Percentiles rank a stretch among this genome's conserved stretches.
phyloP scores from a whole-genome alignment of 1,284 basidiomycete species.

The Ceratobasidium theobromae region DNA sequence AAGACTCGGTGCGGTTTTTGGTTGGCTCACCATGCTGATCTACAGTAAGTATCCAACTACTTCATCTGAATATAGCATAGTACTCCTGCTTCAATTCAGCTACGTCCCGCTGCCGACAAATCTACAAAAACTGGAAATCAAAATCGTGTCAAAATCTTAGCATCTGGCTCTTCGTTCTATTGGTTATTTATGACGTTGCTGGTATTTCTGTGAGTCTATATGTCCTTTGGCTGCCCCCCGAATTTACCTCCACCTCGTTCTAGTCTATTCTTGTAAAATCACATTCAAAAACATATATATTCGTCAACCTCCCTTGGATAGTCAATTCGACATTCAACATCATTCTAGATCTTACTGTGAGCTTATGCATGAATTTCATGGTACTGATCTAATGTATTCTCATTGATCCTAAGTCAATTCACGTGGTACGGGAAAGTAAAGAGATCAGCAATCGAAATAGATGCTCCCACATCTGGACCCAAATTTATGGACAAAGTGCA shows the following conservation, averaged over 20 bases:
- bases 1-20: slow-evolving; percentile 15
- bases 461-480: no score
- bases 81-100: background rate
- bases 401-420: no score
- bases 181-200: slow-evolving; percentile 2
- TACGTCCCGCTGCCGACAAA: slow-evolving; percentile 27
- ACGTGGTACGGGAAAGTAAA: no score
- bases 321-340: slow-evolving; percentile 19
- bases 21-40: slow-evolving; percentile 27
- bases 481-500: no score
- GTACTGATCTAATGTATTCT: no score
- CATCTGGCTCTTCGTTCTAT: slow-evolving; percentile 27
- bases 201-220: background rate
- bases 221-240: background rate
- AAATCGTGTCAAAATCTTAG: slow-evolving; percentile 28
- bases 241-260: background rate
- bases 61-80: background rate
- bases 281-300: background rate
- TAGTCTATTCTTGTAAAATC: slow-evolving; percentile 26
- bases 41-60: slow-evolving; percentile 14
- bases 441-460: no score
- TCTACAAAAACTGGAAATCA: slow-evolving; percentile 30
- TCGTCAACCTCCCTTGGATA: slow-evolving; percentile 26
- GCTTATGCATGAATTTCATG: no score
- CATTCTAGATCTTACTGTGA: slow-evolving; percentile 1